Base-by-base conservation (phyloP, 176 grass and related monocot genomes). In the Guadua angustifolia region DNA sequence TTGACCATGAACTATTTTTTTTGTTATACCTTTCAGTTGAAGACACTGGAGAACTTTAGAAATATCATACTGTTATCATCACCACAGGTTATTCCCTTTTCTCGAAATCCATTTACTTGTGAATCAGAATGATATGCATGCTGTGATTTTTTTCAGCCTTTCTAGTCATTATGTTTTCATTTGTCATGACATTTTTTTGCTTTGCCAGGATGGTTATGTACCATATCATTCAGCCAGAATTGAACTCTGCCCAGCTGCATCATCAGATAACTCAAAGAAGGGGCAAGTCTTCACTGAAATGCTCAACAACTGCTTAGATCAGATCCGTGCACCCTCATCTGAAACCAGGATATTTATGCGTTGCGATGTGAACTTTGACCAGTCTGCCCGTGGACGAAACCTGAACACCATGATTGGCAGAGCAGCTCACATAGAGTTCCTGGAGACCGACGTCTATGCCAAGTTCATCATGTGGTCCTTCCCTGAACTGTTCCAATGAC, bases 401-500 rank as follows among this genome's bases (percentile, higher is more conserved):
- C 88, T 97, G 44, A 97, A 97, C 71, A 98, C 95, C 29, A 88
- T 98, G 72, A 98, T 98, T 4, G 95, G 95, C 53, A 85, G 95
- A 69, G 95, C 95, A 50, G 95, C 95, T 17, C 95, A 98, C 79
- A 94, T 98, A 39, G 92, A 98, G 50, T 98, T 95, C 61, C 82
- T 98, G 25, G 95, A 98, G 82, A 95, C 92, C 7, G 95, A 98
- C 75, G 70, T 74, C 19, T 98, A 92, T 39, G 90, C 92, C 66
- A 98, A 86, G 67, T 98, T 98, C 80, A 89, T 98, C 71, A 98
- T 98, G 92, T 98, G 95, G 95, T 94, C 92, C 49, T 98, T 94
- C 38, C 95, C 92, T 21, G 95, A 98, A 50, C 71, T 91, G 8
- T 98, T 94, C 73, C 82, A 86, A 83, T 97, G 89, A 97, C 29